These are phyloP conservation scores for Dissophora globulifera DNA, from an alignment of 192 early-diverging fungal genomes.

Conservation along the genomic window DNA sequence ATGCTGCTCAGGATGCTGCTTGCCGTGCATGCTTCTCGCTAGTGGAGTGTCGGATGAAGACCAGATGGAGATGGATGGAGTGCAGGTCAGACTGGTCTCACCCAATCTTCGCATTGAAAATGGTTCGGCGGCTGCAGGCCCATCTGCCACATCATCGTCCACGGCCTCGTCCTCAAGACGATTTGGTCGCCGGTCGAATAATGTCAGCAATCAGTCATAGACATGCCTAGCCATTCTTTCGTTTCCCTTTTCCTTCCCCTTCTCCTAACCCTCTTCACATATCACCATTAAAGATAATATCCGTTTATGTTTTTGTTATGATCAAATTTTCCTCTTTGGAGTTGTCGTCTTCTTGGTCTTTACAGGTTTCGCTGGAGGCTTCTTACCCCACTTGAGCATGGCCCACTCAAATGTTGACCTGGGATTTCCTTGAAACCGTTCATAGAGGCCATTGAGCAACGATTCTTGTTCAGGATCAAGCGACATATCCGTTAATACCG, in stretches of 20 bases:
- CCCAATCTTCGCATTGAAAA: constrained; percentile 52
- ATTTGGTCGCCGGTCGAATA: constrained; percentile 28
- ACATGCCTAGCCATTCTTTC: too few species aligned
- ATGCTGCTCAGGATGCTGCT: constrained; percentile 69
- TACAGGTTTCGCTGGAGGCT: too few species aligned
- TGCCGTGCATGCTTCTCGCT: constrained; percentile 62
- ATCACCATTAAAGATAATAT: not conserved
- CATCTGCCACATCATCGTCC: too few species aligned
- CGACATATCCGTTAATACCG: not conserved
- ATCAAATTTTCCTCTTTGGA: too few species aligned
- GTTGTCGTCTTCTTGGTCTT: constrained; percentile 5
- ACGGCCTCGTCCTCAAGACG: constrained; percentile 28
- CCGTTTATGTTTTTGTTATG: not conserved
- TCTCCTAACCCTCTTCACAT: not conserved
- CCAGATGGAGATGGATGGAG: constrained; percentile 45
- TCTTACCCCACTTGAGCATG: constrained; percentile 32
- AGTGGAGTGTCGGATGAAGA: constrained; percentile 53
- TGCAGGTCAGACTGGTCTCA: constrained; percentile 47
- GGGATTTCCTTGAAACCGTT: constrained; percentile 34
- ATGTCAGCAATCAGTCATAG: constrained; percentile 20
- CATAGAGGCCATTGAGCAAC: constrained; percentile 6
- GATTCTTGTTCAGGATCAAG: constrained; percentile 17
- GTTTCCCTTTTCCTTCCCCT: too few species aligned
- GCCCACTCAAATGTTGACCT: constrained; percentile 34
- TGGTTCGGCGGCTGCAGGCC: not conserved